These are phyloP conservation scores for Athelia psychrophila DNA, from an alignment of 1,284 basidiomycete genomes.

Conservation along the genomic window DNA sequence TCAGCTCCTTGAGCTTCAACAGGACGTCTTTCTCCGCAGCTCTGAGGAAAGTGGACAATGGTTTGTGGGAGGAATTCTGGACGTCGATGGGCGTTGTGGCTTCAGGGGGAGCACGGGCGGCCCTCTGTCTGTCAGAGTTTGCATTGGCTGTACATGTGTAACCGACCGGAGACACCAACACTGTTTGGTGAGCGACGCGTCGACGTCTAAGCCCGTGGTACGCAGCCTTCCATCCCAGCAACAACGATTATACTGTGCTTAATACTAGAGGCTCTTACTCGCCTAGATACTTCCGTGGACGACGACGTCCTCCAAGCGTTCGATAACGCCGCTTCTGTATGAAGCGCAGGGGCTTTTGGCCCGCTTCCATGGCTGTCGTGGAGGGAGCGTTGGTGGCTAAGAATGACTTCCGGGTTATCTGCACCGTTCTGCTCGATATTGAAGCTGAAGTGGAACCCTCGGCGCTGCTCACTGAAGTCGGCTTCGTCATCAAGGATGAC, in stretches of 20 bases:
- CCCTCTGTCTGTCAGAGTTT: no score
- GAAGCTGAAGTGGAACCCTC: slow-evolving; percentile 19
- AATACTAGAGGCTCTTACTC: slow-evolving; percentile 59
- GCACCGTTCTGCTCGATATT: slow-evolving; percentile 58
- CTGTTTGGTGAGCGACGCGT: no score
- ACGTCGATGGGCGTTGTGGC: slow-evolving; percentile 46
- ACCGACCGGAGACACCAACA: no score
- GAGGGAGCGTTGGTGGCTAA: slow-evolving; percentile 38
- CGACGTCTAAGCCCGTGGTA: no score
- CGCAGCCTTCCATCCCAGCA: no score
- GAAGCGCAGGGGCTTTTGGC: slow-evolving; percentile 33
- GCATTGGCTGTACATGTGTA: no score
- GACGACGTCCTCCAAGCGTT: slow-evolving; percentile 66
- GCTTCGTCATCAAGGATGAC: slow-evolving; percentile 20
- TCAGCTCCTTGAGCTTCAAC: slow-evolving; percentile 65
- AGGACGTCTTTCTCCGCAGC: slow-evolving; percentile 68
- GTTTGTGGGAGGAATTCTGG: slow-evolving; percentile 77
- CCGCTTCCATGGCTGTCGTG: slow-evolving; percentile 13
- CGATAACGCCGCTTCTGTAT: slow-evolving; percentile 67
- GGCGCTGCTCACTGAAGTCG: slow-evolving; percentile 17
- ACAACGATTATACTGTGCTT: no score
- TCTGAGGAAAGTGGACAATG: slow-evolving; percentile 78
- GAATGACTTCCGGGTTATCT: slow-evolving; percentile 74
- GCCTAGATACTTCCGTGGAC: slow-evolving; percentile 67
- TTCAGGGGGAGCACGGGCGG: slow-evolving; percentile 47